These are phyloP conservation scores for Mycosarcoma maydis DNA, from an alignment of 1,284 basidiomycete genomes.

Conservation along the genomic window DNA sequence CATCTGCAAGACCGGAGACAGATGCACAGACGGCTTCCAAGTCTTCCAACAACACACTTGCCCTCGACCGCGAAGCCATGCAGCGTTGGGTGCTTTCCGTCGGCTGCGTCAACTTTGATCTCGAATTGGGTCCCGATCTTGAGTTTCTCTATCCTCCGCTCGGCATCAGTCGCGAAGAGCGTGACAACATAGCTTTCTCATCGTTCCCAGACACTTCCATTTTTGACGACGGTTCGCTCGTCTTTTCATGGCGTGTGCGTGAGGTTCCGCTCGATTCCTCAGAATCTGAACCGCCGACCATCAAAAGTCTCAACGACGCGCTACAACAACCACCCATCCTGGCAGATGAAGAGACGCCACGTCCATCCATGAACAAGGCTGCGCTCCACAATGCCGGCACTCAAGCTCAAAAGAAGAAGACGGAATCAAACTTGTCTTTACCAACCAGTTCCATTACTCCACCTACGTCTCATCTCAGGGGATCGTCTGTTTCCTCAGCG, in stretches of 20 bases:
- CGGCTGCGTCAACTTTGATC: slow-evolving; percentile 63
- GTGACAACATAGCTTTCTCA: slow-evolving; percentile 90
- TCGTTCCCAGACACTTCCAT: slow-evolving; percentile 85
- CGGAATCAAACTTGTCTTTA: slow-evolving; percentile 10
- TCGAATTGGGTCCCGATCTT: slow-evolving; percentile 79
- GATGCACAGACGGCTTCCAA: not conserved
- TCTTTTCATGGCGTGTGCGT: slow-evolving; percentile 64
- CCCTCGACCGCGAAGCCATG: slow-evolving; percentile 55
- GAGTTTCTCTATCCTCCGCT: slow-evolving; percentile 77
- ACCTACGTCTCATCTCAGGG: slow-evolving; percentile 15
- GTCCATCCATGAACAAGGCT: slow-evolving; percentile 45
- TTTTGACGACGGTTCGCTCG: slow-evolving; percentile 60
- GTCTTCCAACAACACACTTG: slow-evolving; percentile 3
- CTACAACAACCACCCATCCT: slow-evolving; percentile 1
- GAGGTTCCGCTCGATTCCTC: slow-evolving; percentile 61
- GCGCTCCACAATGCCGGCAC: slow-evolving; percentile 28
- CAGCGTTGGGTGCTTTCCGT: slow-evolving; percentile 64
- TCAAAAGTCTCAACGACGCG: slow-evolving; percentile 42
- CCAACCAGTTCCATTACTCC: slow-evolving; percentile 23
- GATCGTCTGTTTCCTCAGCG: slow-evolving; percentile 28
- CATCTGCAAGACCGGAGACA: not conserved
- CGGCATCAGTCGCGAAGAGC: slow-evolving; percentile 74
- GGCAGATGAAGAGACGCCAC: slow-evolving; percentile 37
- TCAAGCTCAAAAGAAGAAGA: slow-evolving; percentile 19
- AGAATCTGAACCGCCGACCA: slow-evolving; percentile 38